Evolutionary conservation across 805 yeast genomes (phyloP).

Genomic region (Komagataella pseudopastoris): DNA sequence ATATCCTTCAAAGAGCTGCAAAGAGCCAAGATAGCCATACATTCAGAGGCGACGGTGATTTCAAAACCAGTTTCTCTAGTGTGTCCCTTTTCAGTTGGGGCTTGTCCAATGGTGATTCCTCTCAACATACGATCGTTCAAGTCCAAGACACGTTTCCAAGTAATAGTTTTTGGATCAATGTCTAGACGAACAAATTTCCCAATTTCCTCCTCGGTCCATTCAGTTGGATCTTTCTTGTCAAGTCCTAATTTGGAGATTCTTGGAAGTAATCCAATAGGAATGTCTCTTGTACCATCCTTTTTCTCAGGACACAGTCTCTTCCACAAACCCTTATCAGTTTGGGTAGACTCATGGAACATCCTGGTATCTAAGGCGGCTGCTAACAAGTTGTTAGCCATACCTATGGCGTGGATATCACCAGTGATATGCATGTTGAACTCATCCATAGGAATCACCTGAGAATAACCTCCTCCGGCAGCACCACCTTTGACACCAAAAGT

Average conservation of each 20-base stretch:
- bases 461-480: constrained; percentile 98
- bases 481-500: constrained; percentile 98
- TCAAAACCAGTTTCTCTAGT: constrained; percentile 86
- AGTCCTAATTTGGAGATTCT: constrained; percentile 78
- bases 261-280: constrained; percentile 66
- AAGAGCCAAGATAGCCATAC: constrained; percentile 91
- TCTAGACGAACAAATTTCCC: constrained; percentile 67
- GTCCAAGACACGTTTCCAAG: constrained; percentile 90
- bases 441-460: constrained; percentile 98
- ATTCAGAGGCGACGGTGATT: constrained; percentile 90
- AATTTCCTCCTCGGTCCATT: constrained; percentile 66
- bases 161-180: constrained; percentile 80
- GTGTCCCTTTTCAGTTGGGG: constrained; percentile 84
- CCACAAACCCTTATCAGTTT: constrained; percentile 64
- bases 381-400: constrained; percentile 83
- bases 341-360: constrained; percentile 88
- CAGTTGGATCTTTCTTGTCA: constrained; percentile 64
- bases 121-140: constrained; percentile 86
- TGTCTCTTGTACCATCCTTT: constrained; percentile 59
- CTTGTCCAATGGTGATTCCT: constrained; percentile 81
- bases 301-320: constrained; percentile 78
- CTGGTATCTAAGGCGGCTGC: constrained; percentile 97
- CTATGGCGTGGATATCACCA: constrained; percentile 95
- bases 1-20: constrained; percentile 68
- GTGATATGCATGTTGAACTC: constrained; percentile 96